Conservation (phyloP, 2,329 filamentous ascomycete species). For the Lachnellula hyalina region DNA sequence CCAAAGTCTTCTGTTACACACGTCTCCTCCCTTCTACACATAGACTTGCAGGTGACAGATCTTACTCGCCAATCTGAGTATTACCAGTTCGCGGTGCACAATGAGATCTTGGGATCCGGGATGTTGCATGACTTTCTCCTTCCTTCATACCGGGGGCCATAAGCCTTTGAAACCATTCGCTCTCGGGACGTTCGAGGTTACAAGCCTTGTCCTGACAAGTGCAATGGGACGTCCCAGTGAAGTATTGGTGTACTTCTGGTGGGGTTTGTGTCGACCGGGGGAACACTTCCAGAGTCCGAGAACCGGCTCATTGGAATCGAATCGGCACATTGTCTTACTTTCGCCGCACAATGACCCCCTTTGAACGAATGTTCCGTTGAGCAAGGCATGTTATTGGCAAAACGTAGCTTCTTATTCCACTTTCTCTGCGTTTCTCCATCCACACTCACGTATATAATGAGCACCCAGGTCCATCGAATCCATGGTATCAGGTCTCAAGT, state of each 20-base stretch:
- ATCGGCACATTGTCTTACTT: not conserved
- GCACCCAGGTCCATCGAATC: constrained; percentile 20
- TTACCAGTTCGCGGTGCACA: constrained; percentile 9
- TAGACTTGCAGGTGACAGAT: constrained; percentile 8
- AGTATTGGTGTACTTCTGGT: not conserved
- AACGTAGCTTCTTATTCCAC: constrained; percentile 1
- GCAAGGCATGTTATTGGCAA: constrained; percentile 1
- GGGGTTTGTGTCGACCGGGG: not conserved
- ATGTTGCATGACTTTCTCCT: constrained; percentile 10
- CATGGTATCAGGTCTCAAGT: constrained; percentile 5
- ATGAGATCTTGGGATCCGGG: constrained; percentile 20
- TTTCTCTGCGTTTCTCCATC: constrained; percentile 8
- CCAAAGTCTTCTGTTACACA: not conserved
- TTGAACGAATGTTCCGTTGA: not conserved
- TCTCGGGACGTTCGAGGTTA: not conserved
- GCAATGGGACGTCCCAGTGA: not conserved
- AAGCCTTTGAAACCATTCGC: not conserved
- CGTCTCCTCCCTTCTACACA: not conserved
- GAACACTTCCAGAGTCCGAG: not conserved
- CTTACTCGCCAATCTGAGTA: constrained; percentile 23
- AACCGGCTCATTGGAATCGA: constrained; percentile 3
- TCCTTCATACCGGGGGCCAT: not conserved
- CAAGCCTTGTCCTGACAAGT: not conserved
- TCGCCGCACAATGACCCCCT: not conserved
- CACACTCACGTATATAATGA: constrained; percentile 19